Base-by-base conservation (phyloP, 1,139 yeast genomes). In the Arxiozyma heterogenica region DNA sequence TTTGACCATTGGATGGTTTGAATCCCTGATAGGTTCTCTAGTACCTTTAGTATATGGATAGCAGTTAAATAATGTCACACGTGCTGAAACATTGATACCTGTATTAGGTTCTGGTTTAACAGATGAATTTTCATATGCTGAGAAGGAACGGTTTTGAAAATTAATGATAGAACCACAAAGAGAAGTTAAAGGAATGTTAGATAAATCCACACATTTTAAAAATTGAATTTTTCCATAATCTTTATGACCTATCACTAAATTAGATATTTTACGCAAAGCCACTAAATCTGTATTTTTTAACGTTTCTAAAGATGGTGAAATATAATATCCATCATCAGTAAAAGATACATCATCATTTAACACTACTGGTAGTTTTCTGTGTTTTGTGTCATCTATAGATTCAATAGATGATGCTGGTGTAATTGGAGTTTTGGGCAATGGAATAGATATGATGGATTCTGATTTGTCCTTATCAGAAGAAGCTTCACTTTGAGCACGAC, bases 321-420 rank as follows among this genome's bases (percentile, higher is more conserved):
- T 84, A 90, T 95, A 93, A 70, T 91, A 93, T 1, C 93, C 96
- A 51, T 85, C 80, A 41, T 81, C 84, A 49, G 77, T 76, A 43
- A 71, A 74, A 45, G 74, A 66, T 47, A 74, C 73, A 49, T 75
- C 76, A 50, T 75, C 77, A 34, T 67, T 68, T 20, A 59, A 55
- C 12, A 59, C 49, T 11, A 39, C 45, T 47, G 53, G 51, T 22
- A 51, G 38, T 23, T 47, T 43, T 20, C n/a, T 30, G 6, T 12
- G 27, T 23, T 42, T 41, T 4, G 42, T 18, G 8, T 49, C 27
- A 8, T 23, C 41, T 20, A 20, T 3, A 21, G 49, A 39, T 22
- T 48, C 51, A 11, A 30, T 30, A 27, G 54, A 52, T 5, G 54
- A 44, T 3, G 27, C 49, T 18, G 54, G 54, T 21, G 54, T 52